These are phyloP conservation scores for Polygonum maritimum DNA, from an alignment of 148 eudicot species.

Conservation along the genomic window DNA sequence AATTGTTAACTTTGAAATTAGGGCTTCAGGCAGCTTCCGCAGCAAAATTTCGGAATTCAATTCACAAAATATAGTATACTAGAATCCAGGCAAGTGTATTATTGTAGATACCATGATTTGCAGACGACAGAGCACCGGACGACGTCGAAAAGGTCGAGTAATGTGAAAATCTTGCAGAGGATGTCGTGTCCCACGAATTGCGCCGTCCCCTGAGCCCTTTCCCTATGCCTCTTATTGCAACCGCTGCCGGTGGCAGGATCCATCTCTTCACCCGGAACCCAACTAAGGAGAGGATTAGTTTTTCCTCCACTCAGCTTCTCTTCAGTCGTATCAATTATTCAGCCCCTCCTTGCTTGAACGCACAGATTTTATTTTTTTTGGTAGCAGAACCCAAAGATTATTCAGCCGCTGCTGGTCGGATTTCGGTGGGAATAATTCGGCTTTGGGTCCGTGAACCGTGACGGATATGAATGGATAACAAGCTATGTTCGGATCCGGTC, in stretches of 20 bases:
- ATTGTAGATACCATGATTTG: conserved; percentile 49
- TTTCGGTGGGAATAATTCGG: no score
- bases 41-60: neutral
- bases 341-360: no score
- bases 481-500: no score
- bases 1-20: neutral
- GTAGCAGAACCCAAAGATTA: no score
- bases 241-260: conserved; percentile 16
- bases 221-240: conserved; percentile 17
- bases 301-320: no score
- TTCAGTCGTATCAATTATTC: no score
- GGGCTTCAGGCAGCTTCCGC: neutral
- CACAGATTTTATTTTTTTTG: no score
- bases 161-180: conserved; percentile 42
- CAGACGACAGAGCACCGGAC: conserved; percentile 71
- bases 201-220: conserved; percentile 11
- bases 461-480: no score
- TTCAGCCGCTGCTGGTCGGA: no score
- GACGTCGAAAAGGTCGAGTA: conserved; percentile 59
- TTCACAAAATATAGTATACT: neutral
- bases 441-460: no score
- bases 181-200: conserved; percentile 38
- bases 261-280: conserved; percentile 15
- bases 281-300: neutral
- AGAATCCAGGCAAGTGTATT: neutral